These are phyloP conservation scores for Chloranthus sessilifolius DNA, from an alignment of 164 flowering plant species.

Conservation along the genomic window DNA sequence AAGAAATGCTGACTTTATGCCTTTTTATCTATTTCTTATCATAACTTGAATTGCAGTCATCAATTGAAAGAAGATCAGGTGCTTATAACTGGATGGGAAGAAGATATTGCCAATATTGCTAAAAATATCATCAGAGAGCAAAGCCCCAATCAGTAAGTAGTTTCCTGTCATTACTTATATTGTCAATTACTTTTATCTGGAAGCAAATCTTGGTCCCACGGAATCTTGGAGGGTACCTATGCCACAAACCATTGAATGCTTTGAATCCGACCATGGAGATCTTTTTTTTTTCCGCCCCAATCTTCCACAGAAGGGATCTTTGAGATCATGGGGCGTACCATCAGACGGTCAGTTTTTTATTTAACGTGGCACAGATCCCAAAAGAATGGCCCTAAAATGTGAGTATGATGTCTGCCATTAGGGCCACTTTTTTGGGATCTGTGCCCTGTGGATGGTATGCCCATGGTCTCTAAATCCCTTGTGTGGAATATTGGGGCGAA, in stretches of 20 bases:
- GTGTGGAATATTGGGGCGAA: no score
- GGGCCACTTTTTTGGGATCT: no score
- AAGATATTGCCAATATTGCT: conserved; percentile 51
- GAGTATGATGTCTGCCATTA: no score
- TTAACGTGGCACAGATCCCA: no score
- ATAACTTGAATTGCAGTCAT: conserved; percentile 21
- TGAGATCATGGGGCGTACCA: no score
- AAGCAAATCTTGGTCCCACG: no score
- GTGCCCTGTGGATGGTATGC: no score
- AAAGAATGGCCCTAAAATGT: no score
- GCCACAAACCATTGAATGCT: not conserved
- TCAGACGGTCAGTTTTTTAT: no score
- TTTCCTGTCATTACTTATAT: not conserved
- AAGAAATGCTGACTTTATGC: not conserved
- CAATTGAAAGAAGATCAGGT: conserved; percentile 39
- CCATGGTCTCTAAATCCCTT: no score
- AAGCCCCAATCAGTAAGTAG: conserved; percentile 61
- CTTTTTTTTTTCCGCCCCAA: not conserved
- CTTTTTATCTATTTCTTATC: not conserved
- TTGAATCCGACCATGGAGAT: not conserved
- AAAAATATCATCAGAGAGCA: conserved; percentile 54
- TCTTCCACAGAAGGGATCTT: no score
- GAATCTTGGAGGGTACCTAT: not conserved
- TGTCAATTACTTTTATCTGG: not conserved
- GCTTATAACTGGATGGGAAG: conserved; percentile 68